These are phyloP conservation scores for Synchytrium microbalum DNA, from an alignment of 371 early-diverging fungal genomes.

Conservation along the genomic window DNA sequence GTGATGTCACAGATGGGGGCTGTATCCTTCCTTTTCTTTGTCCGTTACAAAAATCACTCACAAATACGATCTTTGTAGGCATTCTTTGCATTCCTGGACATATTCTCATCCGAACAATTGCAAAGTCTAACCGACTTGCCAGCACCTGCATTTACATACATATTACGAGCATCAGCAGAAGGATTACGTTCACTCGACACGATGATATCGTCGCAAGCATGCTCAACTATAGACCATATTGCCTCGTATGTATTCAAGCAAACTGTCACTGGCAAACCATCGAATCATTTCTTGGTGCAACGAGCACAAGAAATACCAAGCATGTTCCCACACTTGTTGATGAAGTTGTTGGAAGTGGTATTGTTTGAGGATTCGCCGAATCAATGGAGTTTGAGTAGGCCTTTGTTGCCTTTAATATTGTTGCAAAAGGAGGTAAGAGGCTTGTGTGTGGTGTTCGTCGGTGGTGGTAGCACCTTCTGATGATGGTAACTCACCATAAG, in stretches of 20 bases:
- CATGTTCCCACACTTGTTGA: constrained; percentile 52
- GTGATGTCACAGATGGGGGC: no score
- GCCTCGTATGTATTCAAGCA: constrained; percentile 62
- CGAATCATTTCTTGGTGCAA: constrained; percentile 46
- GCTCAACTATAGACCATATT: constrained; percentile 64
- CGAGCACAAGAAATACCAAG: constrained; percentile 48
- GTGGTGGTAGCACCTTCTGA: not conserved
- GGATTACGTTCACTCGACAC: constrained; percentile 45
- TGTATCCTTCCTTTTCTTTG: no score
- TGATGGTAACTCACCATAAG: not conserved
- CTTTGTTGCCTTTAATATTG: constrained; percentile 68
- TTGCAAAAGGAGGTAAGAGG: constrained; percentile 58
- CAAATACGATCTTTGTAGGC: constrained; percentile 25
- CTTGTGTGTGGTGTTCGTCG: not conserved
- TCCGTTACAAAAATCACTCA: no score
- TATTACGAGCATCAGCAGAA: constrained; percentile 55
- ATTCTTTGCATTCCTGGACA: constrained; percentile 55
- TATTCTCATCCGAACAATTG: constrained; percentile 57
- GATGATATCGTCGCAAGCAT: constrained; percentile 54
- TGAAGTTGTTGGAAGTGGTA: constrained; percentile 58
- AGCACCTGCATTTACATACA: constrained; percentile 43
- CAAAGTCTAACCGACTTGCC: constrained; percentile 48
- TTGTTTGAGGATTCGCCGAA: constrained; percentile 72
- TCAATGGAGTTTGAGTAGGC: constrained; percentile 76
- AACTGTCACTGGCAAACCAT: constrained; percentile 34